Base-by-base conservation (phyloP, 1,284 basidiomycete genomes). In the Leccinum griseonigrum region DNA sequence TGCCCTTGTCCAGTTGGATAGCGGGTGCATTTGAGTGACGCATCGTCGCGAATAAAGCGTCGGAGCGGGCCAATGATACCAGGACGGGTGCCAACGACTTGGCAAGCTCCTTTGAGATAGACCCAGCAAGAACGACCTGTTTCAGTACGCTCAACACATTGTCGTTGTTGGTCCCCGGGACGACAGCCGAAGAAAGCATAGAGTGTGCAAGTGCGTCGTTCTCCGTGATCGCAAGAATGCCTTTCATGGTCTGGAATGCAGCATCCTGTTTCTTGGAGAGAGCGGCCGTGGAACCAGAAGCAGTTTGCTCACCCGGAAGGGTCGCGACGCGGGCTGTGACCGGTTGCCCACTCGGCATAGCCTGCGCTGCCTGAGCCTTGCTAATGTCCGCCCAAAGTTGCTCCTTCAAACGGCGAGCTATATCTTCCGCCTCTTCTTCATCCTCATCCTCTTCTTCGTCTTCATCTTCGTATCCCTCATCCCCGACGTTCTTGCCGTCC, bases 351-450 rank as follows among this genome's bases (percentile, higher is more conserved):
- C 57, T 64, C 14, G 67, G 65, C n/a, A 31, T 59, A 18, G 66
- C 67, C 61, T 75, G 74, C 50, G 82, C 83, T 11, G 81, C 81
- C 65, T 82, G 85, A 4, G 81, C 85, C 68, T 83, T 87, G 66
- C 75, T 85, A 53, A 91, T 87, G 66, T 89, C 87, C 1, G 87
- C 88, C 82, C 85, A 85, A 9, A 91, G 78, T 62, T 91, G 84
- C 65, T 88, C 87, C 13, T 86, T 85, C 32, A 91, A 75, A 36
- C 85, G 78, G 54, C 84, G 81, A 6, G 87, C 87, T 66, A 90
- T 88, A 64, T 85, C 88, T 66, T 88, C 83, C 7, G 87, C 87
- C 62, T 89, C 85, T 8, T 85, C 87, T 31, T 87, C 87, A n/a
- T 85, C 82, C 60, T 87, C 86, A 16, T 83, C 82, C 29, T 84